phyloP scores from a whole-genome alignment of 148 eudicot genomes.

The Dianthus caryophyllus region DNA sequence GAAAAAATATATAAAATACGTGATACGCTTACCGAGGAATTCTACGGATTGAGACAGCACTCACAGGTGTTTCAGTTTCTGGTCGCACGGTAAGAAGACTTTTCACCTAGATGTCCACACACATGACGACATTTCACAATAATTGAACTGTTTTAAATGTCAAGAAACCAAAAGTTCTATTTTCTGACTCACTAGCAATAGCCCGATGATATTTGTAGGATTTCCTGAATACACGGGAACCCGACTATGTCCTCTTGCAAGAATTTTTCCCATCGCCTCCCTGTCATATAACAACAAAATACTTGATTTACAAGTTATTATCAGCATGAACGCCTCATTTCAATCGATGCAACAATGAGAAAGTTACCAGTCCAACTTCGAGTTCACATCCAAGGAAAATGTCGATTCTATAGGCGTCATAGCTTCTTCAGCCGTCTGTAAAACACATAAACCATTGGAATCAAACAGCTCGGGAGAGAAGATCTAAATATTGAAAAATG shows the following conservation, averaged over 20 bases:
- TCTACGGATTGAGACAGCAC: constrained; percentile 89
- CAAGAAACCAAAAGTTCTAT: neutral
- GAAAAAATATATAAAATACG: neutral
- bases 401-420: constrained; percentile 99
- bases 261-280: constrained; percentile 97
- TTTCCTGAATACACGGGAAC: constrained; percentile 93
- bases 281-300: constrained; percentile 29
- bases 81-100: constrained; percentile 93
- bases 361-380: constrained; percentile 84
- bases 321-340: neutral
- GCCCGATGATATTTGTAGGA: constrained; percentile 84
- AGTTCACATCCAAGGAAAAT: constrained; percentile 85
- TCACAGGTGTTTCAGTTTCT: constrained; percentile 94
- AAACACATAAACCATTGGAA: constrained; percentile 3
- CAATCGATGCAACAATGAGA: constrained; percentile 11
- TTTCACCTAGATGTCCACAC: constrained; percentile 51
- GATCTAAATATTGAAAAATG: neutral
- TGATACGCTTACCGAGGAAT: constrained; percentile 60
- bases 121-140: constrained; percentile 5
- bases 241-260: constrained; percentile 94
- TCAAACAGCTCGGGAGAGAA: neutral
- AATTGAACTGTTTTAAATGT: neutral
- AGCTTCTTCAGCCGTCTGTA: constrained; percentile 95
- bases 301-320: neutral
- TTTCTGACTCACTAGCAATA: constrained; percentile 59